These are phyloP conservation scores for Thermoascus crustaceus DNA, from an alignment of 2,329 filamentous ascomycete species.

Conservation along the genomic window DNA sequence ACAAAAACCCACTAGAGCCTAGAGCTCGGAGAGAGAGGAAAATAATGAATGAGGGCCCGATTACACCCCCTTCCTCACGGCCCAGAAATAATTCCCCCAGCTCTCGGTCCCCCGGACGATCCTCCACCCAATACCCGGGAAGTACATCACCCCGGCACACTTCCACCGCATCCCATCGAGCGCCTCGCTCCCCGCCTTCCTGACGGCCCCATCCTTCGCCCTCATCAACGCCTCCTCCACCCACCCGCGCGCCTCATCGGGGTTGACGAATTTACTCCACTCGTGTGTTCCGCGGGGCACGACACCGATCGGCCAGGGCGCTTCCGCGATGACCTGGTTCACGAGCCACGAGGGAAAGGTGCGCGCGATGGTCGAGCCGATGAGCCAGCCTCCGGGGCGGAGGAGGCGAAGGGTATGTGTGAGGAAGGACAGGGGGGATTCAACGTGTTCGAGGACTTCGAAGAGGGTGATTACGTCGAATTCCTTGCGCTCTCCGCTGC, in stretches of 20 bases:
- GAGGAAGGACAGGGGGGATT: constrained; percentile 65
- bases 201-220: constrained; percentile 37
- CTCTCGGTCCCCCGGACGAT: constrained; percentile 72
- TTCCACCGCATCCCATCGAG: constrained; percentile 47
- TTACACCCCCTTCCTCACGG: constrained; percentile 52
- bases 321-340: constrained; percentile 87
- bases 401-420: constrained; percentile 54
- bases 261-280: constrained; percentile 93
- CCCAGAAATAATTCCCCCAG: constrained; percentile 95
- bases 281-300: constrained; percentile 92
- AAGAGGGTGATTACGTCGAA: constrained; percentile 84
- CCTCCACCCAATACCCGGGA: constrained; percentile 86
- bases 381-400: constrained; percentile 83
- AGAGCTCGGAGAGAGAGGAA: too few species aligned
- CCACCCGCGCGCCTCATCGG: constrained; percentile 53
- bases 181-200: constrained; percentile 16
- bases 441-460: constrained; percentile 92
- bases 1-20: too few species aligned
- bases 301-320: constrained; percentile 59
- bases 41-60: neutral
- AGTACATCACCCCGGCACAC: constrained; percentile 76
- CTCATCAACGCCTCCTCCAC: constrained; percentile 36
- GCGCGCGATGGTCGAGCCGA: constrained; percentile 85
- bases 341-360: constrained; percentile 85
- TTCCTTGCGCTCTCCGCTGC: constrained; percentile 27